These are phyloP conservation scores for Trifolium subterraneum DNA, from an alignment of 306 rosid species.

Conservation along the genomic window DNA sequence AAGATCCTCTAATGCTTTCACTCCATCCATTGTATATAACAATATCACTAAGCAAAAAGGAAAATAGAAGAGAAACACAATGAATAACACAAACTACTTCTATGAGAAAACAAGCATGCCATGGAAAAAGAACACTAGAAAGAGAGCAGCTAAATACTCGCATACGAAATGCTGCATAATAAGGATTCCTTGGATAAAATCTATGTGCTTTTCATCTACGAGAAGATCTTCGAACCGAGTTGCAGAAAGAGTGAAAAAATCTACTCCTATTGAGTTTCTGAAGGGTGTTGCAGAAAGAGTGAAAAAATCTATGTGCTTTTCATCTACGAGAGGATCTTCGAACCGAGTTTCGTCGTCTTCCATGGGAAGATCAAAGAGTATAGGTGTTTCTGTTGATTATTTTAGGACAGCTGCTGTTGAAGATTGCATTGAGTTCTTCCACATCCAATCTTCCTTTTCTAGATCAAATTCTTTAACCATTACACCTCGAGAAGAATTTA, in stretches of 20 bases:
- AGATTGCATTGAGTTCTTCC: conserved; percentile 88
- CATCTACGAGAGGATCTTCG: conserved; percentile 46
- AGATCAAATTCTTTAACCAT: conserved; percentile 59
- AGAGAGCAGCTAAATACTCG: conserved; percentile 34
- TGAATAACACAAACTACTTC: conserved; percentile 34
- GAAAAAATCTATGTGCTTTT: conserved; percentile 51
- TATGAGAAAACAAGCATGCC: conserved; percentile 42
- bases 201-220: no score
- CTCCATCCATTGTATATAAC: conserved; percentile 32
- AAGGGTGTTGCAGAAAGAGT: conserved; percentile 66
- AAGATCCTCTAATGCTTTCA: conserved; percentile 2
- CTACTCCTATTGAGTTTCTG: conserved; percentile 52
- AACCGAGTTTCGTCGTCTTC: conserved; percentile 37
- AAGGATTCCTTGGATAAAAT: conserved; percentile 47
- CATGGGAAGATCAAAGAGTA: conserved; percentile 53
- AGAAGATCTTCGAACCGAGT: no score
- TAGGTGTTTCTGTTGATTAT: conserved; percentile 57
- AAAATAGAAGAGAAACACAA: conserved; percentile 19
- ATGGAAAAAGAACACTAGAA: conserved; percentile 41
- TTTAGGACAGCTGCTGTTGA: conserved; percentile 76
- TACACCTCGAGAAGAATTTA: conserved; percentile 25
- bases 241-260: no score
- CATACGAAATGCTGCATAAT: conserved; percentile 37
- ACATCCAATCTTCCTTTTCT: conserved; percentile 73
- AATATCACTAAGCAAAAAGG: conserved; percentile 7